Percentiles rank a stretch among this genome's conserved stretches.
Conservation (phyloP, 768 basidiomycete species). For the Boletales sp. region DNA sequence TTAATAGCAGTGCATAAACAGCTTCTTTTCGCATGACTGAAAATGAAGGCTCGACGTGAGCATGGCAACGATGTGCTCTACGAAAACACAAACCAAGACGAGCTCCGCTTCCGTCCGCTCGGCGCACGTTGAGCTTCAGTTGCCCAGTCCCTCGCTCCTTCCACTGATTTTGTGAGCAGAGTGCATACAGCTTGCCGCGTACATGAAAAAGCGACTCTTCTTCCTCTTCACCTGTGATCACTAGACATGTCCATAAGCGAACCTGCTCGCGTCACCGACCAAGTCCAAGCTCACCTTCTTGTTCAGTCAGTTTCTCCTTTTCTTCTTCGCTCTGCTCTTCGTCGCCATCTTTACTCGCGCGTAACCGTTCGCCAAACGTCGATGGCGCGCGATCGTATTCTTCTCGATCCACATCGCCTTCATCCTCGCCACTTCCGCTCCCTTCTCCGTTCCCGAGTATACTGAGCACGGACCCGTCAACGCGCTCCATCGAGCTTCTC, state of each 20-base stretch:
- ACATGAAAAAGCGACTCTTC: slow-evolving; percentile 75
- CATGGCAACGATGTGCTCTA: not conserved
- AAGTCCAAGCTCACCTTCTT: slow-evolving; percentile 50
- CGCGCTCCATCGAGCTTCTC: slow-evolving; percentile 44
- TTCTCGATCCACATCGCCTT: slow-evolving; percentile 35
- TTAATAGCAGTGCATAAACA: slow-evolving; percentile 69
- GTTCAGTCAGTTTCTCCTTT: slow-evolving; percentile 52
- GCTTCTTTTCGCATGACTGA: slow-evolving; percentile 86
- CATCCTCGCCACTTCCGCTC: slow-evolving; percentile 40
- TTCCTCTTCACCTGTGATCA: slow-evolving; percentile 78
- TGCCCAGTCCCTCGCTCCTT: slow-evolving; percentile 74
- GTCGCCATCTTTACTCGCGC: slow-evolving; percentile 59
- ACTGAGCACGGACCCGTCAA: slow-evolving; percentile 20
- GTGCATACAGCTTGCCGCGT: slow-evolving; percentile 68
- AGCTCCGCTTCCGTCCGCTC: slow-evolving; percentile 61
- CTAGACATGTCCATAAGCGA: slow-evolving; percentile 31
- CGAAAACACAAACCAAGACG: slow-evolving; percentile 49
- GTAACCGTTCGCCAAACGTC: slow-evolving; percentile 62
- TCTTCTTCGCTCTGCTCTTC: slow-evolving; percentile 45
- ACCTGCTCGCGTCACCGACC: not conserved
- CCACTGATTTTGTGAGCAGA: slow-evolving; percentile 61
- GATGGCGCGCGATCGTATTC: slow-evolving; percentile 32
- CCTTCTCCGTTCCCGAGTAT: slow-evolving; percentile 37
- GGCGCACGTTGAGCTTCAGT: slow-evolving; percentile 65
- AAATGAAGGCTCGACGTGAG: slow-evolving; percentile 6